Evolutionary conservation across 306 rosid species (phyloP).

Genomic region (Fagus crenata): DNA sequence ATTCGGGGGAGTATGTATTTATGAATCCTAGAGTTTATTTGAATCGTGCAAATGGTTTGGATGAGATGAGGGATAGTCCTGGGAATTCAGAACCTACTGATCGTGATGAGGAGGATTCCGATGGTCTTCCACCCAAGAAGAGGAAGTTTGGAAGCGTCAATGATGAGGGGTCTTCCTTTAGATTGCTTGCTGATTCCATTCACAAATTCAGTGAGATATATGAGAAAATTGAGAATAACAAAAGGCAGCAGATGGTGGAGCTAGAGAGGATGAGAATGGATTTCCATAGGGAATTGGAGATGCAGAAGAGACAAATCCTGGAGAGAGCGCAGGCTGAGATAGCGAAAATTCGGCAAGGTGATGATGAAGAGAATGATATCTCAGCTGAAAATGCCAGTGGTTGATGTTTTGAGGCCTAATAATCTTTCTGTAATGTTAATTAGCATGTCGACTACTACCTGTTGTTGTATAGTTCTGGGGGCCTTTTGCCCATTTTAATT

Average conservation of each 20-base stretch:
- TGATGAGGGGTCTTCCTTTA: constrained; percentile 54
- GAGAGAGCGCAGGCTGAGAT: constrained; percentile 75
- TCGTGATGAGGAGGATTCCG: constrained; percentile 53
- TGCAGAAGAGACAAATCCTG: constrained; percentile 68
- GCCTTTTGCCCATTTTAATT: constrained; percentile 29
- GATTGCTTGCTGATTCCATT: constrained; percentile 75
- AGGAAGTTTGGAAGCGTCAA: constrained; percentile 48
- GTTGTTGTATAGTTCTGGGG: constrained; percentile 43
- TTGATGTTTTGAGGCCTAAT: constrained; percentile 32
- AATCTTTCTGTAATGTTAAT: constrained; percentile 33
- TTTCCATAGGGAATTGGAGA: constrained; percentile 68
- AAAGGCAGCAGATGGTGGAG: constrained; percentile 72
- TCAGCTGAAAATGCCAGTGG: constrained; percentile 54
- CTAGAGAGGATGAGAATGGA: constrained; percentile 92
- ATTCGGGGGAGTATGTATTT: constrained; percentile 66
- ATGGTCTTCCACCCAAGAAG: constrained; percentile 61
- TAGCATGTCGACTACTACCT: constrained; percentile 33
- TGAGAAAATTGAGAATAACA: constrained; percentile 70
- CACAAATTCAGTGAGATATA: constrained; percentile 69
- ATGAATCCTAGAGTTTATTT: constrained; percentile 62
- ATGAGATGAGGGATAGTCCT: constrained; percentile 78
- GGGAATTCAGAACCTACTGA: constrained; percentile 58
- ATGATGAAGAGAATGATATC: constrained; percentile 56
- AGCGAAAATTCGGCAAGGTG: constrained; percentile 49
- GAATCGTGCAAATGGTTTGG: constrained; percentile 65